Percentiles rank a stretch among this genome's conserved stretches.
Evolutionary conservation across 768 basidiomycete genomes (phyloP).

Genomic region (Suillus variegatus): DNA sequence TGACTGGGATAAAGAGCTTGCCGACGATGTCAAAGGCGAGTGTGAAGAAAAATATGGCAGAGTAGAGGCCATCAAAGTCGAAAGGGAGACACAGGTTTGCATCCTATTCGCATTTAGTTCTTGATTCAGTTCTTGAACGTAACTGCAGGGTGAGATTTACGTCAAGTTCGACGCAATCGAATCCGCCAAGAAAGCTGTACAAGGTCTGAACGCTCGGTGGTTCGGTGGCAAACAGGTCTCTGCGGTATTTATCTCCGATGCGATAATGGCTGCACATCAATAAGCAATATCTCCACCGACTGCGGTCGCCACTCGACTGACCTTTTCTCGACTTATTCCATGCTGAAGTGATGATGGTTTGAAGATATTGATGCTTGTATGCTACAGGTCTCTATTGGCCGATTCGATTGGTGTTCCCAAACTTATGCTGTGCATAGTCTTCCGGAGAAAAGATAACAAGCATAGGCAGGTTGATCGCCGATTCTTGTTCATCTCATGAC

Average conservation of each 20-base stretch:
- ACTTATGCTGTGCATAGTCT: slow-evolving; percentile 31
- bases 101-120: background rate
- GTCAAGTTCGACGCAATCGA: slow-evolving; percentile 85
- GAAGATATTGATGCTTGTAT: slow-evolving; percentile 32
- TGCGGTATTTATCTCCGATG: slow-evolving; percentile 88
- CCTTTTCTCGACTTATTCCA: slow-evolving; percentile 25
- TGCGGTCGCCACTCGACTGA: slow-evolving; percentile 17
- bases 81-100: slow-evolving; percentile 88
- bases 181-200: slow-evolving; percentile 78
- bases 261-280: slow-evolving; percentile 91
- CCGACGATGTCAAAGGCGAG: slow-evolving; percentile 95
- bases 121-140: slow-evolving; percentile 13
- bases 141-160: slow-evolving; percentile 91
- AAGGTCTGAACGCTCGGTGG: slow-evolving; percentile 95
- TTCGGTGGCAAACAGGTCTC: slow-evolving; percentile 92
- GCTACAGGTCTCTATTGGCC: slow-evolving; percentile 27
- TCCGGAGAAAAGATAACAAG: slow-evolving; percentile 26
- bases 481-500: slow-evolving; percentile 29
- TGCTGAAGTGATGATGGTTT: slow-evolving; percentile 28
- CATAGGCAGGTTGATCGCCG: slow-evolving; percentile 42
- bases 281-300: slow-evolving; percentile 35
- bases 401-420: slow-evolving; percentile 33
- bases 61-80: slow-evolving; percentile 87
- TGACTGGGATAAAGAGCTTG: slow-evolving; percentile 96
- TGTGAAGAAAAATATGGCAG: slow-evolving; percentile 88